These are phyloP conservation scores for Lipomyces mesembrius DNA, from an alignment of 805 yeast species.

Conservation along the genomic window DNA sequence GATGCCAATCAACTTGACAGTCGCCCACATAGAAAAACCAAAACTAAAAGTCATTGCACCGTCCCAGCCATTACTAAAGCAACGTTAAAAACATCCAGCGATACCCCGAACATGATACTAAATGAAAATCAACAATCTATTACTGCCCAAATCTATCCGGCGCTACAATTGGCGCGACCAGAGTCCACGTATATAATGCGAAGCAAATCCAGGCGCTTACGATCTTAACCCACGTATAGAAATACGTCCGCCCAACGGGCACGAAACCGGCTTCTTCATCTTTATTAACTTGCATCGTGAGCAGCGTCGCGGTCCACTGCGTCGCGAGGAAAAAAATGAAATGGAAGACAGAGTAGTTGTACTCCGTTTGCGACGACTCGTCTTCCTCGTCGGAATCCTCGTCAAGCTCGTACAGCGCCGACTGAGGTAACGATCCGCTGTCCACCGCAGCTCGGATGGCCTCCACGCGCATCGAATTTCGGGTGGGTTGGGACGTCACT, in stretches of 20 bases:
- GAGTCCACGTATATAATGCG: constrained; percentile 83
- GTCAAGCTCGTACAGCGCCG: constrained; percentile 76
- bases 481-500: constrained; percentile 52
- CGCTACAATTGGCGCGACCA: constrained; percentile 85
- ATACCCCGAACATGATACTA: neutral
- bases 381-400: constrained; percentile 53
- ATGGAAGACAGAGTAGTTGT: constrained; percentile 87
- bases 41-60: neutral
- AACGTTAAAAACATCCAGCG: neutral
- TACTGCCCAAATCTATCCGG: constrained; percentile 74
- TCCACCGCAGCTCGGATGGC: constrained; percentile 95
- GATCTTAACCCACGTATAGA: constrained; percentile 92
- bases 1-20: neutral
- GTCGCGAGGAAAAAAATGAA: constrained; percentile 92
- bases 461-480: constrained; percentile 79
- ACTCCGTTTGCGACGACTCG: constrained; percentile 61
- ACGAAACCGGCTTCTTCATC: constrained; percentile 83
- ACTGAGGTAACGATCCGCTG: constrained; percentile 91
- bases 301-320: constrained; percentile 91
- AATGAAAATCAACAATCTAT: neutral
- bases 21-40: neutral
- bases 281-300: constrained; percentile 80
- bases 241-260: constrained; percentile 96
- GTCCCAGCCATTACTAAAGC: neutral
- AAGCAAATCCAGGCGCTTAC: constrained; percentile 92